phyloP scores from a whole-genome alignment of 495 filamentous ascomycete species.

The Talaromyces stipitatus region DNA sequence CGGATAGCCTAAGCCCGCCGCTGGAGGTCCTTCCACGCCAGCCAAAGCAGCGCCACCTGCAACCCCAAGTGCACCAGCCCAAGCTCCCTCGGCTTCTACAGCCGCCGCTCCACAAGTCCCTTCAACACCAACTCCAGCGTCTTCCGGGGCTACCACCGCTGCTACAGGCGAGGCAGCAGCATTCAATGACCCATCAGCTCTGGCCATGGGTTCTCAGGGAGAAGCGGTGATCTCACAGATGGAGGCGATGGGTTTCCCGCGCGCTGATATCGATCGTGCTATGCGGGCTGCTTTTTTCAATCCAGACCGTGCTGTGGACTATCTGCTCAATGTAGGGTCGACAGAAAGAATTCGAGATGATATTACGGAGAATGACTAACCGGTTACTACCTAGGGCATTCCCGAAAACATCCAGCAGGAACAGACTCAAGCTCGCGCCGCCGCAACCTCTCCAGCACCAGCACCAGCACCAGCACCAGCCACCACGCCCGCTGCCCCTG shows the following conservation, averaged over 20 bases:
- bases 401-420: conserved; percentile 74
- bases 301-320: conserved; percentile 94
- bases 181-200: conserved; percentile 69
- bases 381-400: conserved; percentile 59
- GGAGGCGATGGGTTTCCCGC: conserved; percentile 91
- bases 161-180: conserved; percentile 27
- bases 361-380: neutral
- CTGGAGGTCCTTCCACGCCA: conserved; percentile 53
- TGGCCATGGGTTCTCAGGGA: conserved; percentile 76
- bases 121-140: conserved; percentile 64
- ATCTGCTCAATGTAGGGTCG: conserved; percentile 70
- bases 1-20: conserved; percentile 59
- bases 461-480: conserved; percentile 17
- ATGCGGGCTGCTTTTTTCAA: conserved; percentile 96
- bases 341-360: neutral
- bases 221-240: conserved; percentile 87
- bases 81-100: conserved; percentile 60
- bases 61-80: conserved; percentile 46
- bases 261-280: conserved; percentile 79
- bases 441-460: conserved; percentile 20
- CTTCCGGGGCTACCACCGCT: conserved; percentile 38
- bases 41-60: conserved; percentile 31
- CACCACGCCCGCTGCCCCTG: conserved; percentile 19
- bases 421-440: conserved; percentile 41
- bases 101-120: conserved; percentile 42